Percentiles rank a stretch among this genome's conserved stretches.
Evolutionary conservation across 23 red algal genomes (phyloP).

Genomic region (Gracilaria caudata): DNA sequence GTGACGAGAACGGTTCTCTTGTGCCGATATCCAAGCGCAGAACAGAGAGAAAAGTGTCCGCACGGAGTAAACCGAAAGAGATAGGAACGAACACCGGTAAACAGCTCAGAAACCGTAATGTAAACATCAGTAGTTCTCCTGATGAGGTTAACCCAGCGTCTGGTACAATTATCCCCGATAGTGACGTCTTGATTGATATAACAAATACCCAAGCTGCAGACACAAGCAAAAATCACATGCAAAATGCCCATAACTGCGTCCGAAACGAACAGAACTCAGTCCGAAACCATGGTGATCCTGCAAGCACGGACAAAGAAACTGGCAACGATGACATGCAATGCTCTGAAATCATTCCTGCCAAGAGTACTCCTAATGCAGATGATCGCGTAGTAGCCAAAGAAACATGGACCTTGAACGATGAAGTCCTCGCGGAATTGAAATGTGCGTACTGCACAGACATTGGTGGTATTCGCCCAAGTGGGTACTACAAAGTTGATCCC

Average conservation of each 20-base stretch:
- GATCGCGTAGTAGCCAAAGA: background rate
- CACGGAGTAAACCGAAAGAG: background rate
- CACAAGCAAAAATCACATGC: background rate
- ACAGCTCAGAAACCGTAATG: background rate
- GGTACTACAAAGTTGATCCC: background rate
- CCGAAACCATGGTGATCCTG: no score
- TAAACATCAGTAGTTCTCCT: background rate
- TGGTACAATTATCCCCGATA: background rate
- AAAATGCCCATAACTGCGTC: background rate
- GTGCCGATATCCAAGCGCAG: conserved; percentile 1
- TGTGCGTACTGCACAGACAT: background rate
- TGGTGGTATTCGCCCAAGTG: background rate
- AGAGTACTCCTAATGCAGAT: background rate
- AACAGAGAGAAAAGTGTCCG: background rate
- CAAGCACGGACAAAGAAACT: background rate
- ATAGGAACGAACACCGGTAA: background rate
- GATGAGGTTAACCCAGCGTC: background rate
- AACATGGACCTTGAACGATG: background rate
- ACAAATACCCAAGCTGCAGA: background rate
- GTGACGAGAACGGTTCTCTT: background rate
- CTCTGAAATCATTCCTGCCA: background rate
- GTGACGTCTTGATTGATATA: background rate
- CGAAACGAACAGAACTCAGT: background rate
- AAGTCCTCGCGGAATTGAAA: background rate
- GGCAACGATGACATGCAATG: background rate